phyloP scores from a whole-genome alignment of 2,329 filamentous ascomycete genomes.

The Huntiella decipiens region DNA sequence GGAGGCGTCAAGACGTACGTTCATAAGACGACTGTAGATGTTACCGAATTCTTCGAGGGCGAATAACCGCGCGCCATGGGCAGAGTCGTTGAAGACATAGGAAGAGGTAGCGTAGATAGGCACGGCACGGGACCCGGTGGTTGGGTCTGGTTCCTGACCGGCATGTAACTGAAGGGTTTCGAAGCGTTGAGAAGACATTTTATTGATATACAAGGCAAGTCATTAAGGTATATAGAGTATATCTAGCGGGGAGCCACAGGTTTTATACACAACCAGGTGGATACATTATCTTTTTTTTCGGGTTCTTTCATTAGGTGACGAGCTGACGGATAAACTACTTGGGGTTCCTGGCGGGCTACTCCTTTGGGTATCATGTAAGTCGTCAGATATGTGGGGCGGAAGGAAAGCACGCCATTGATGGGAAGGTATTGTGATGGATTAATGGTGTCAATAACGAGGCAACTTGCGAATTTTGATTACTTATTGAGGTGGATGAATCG shows the following conservation, averaged over 20 bases:
- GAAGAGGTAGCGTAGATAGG: constrained; percentile 95
- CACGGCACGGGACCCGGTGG: constrained; percentile 75
- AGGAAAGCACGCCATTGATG: constrained; percentile 11
- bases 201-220: too few relatives aligned
- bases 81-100: constrained; percentile 87
- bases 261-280: too few relatives aligned
- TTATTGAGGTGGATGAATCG: too few relatives aligned
- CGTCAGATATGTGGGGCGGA: constrained; percentile 5
- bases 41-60: constrained; percentile 94
- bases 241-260: too few relatives aligned
- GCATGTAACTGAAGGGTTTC: constrained; percentile 77
- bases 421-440: not conserved
- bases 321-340: too few relatives aligned
- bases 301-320: too few relatives aligned
- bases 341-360: not conserved
- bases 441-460: constrained; percentile 5
- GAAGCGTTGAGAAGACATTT: constrained; percentile 39
- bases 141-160: constrained; percentile 60
- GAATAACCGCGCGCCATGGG: constrained; percentile 85
- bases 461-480: constrained; percentile 5
- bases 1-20: constrained; percentile 33
- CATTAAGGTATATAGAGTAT: not conserved
- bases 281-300: too few relatives aligned
- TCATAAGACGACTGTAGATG: constrained; percentile 94
- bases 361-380: constrained; percentile 8